Percentiles rank a stretch among this genome's conserved stretches.
phyloP scores from a whole-genome alignment of 257 asterid species.

The Perilla frutescens region DNA sequence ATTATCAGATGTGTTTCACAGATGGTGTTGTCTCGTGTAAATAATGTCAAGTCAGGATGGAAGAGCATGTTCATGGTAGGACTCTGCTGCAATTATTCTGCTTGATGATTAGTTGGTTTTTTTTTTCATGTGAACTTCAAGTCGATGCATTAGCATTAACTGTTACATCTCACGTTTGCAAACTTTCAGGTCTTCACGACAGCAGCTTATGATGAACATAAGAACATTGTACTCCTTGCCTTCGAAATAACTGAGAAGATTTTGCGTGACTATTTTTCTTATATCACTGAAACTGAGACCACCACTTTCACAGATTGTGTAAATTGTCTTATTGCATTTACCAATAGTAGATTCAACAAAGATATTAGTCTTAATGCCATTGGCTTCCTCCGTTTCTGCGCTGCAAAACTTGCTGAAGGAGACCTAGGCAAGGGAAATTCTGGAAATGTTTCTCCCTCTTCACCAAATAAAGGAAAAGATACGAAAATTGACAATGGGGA shows the following conservation, averaged over 20 bases:
- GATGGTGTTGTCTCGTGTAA: constrained; percentile 96
- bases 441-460: constrained; percentile 62
- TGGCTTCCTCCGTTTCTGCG: constrained; percentile 95
- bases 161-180: constrained; percentile 27
- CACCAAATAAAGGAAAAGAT: constrained; percentile 71
- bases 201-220: constrained; percentile 97
- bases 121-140: constrained; percentile 9
- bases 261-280: constrained; percentile 93
- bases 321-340: constrained; percentile 94
- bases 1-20: constrained; percentile 98
- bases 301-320: constrained; percentile 98
- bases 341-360: constrained; percentile 88
- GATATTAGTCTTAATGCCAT: constrained; percentile 97
- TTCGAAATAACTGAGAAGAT: constrained; percentile 97
- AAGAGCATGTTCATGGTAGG: constrained; percentile 99
- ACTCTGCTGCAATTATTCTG: constrained; percentile 32
- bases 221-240: constrained; percentile 91
- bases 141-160: constrained; percentile 30
- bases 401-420: constrained; percentile 97
- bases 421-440: constrained; percentile 71
- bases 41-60: constrained; percentile 98
- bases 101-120: constrained; percentile 7
- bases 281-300: constrained; percentile 97
- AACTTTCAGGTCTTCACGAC: constrained; percentile 84
- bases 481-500: constrained; percentile 66